phyloP scores from a whole-genome alignment of 768 basidiomycete genomes.

The Coprinopsis sp. region DNA sequence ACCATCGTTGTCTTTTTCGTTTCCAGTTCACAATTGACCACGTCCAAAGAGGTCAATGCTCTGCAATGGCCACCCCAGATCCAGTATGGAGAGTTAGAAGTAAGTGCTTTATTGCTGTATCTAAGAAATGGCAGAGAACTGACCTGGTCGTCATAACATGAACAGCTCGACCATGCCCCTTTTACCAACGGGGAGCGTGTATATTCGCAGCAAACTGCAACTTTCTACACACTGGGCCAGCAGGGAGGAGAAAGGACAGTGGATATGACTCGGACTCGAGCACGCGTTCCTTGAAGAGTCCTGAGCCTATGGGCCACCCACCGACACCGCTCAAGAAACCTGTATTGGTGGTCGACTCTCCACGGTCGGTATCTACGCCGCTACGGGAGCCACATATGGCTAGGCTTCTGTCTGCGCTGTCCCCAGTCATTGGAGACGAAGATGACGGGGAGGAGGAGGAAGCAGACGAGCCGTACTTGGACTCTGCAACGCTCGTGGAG shows the following conservation, averaged over 20 bases:
- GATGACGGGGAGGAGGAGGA: constrained; percentile 24
- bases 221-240: constrained; percentile 55
- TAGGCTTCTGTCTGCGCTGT: constrained; percentile 57
- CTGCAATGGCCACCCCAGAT: constrained; percentile 42
- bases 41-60: constrained; percentile 36
- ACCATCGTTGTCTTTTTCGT: constrained; percentile 12
- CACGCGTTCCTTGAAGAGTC: constrained; percentile 3
- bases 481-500: constrained; percentile 6
- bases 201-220: constrained; percentile 76
- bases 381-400: constrained; percentile 57
- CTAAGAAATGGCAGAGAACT: constrained; percentile 7
- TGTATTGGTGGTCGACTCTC: constrained; percentile 32
- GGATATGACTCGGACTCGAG: constrained; percentile 4
- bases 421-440: constrained; percentile 58
- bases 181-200: constrained; percentile 74
- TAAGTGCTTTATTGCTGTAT: constrained; percentile 27
- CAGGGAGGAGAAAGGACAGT: constrained; percentile 16
- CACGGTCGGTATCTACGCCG: constrained; percentile 39
- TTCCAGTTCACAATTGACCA: constrained; percentile 11
- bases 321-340: constrained; percentile 23
- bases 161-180: constrained; percentile 80
- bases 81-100: constrained; percentile 77
- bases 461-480: constrained; percentile 1
- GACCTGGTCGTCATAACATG: constrained; percentile 4
- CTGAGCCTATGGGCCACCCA: constrained; percentile 1